phyloP scores from a whole-genome alignment of 2,329 filamentous ascomycete genomes.

The Aureobasidium sp. region DNA sequence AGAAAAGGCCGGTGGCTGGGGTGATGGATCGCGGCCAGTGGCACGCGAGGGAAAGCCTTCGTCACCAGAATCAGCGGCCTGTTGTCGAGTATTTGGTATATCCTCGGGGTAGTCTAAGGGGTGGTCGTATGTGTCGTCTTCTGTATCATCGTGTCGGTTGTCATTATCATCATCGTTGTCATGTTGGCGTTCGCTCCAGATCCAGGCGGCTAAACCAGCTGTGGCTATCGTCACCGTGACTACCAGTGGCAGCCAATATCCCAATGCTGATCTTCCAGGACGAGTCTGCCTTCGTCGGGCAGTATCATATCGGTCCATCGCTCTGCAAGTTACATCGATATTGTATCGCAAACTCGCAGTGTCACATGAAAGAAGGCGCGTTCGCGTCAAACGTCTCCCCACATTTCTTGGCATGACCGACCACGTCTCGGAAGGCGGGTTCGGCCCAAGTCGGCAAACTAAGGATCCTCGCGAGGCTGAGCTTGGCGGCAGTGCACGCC shows the following conservation, averaged over 20 bases:
- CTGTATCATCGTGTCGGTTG: conserved; percentile 57
- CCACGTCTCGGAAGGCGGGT: not conserved
- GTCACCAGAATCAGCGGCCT: not conserved
- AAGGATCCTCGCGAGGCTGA: not conserved
- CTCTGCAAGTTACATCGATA: not conserved
- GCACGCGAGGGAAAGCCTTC: conserved; percentile 76
- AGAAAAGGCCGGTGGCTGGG: conserved; percentile 69
- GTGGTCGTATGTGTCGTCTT: conserved; percentile 32
- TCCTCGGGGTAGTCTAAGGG: conserved; percentile 21
- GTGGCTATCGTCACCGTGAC: conserved; percentile 91
- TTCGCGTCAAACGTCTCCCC: not conserved
- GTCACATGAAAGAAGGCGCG: not conserved
- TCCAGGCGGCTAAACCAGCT: conserved; percentile 88
- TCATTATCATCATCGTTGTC: conserved; percentile 73
- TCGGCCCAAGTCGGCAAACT: not conserved
- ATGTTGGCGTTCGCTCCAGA: conserved; percentile 89
- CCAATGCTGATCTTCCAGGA: conserved; percentile 67
- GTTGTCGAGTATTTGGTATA: not conserved
- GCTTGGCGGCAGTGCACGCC: too few species aligned
- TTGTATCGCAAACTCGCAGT: not conserved
- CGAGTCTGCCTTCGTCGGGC: conserved; percentile 53
- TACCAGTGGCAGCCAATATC: conserved; percentile 91
- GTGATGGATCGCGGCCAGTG: conserved; percentile 85
- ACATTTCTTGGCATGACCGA: not conserved
- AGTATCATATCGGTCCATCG: conserved; percentile 27